These are phyloP conservation scores for Termitomyces sp. DNA, from an alignment of 768 basidiomycete species.

Conservation along the genomic window DNA sequence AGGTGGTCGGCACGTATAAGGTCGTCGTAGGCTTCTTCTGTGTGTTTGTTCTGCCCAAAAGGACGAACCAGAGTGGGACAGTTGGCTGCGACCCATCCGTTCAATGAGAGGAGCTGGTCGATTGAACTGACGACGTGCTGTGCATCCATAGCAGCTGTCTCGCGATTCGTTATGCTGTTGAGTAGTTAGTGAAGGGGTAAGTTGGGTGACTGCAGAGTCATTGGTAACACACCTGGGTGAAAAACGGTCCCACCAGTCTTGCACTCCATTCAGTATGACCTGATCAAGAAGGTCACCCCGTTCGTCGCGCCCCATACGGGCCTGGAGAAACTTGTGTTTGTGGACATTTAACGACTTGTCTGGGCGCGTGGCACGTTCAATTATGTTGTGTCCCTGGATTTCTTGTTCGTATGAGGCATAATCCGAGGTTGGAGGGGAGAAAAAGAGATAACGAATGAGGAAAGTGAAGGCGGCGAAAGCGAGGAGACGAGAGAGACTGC, in stretches of 20 bases:
- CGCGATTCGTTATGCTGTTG: conserved; percentile 66
- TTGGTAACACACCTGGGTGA: conserved; percentile 72
- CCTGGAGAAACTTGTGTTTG: conserved; percentile 82
- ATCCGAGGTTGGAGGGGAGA: conserved; percentile 28
- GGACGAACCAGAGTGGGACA: conserved; percentile 94
- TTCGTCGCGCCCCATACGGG: conserved; percentile 82
- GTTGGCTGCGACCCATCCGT: conserved; percentile 96
- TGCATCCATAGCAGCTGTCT: conserved; percentile 84
- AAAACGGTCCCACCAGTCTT: conserved; percentile 90
- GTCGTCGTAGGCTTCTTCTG: conserved; percentile 84
- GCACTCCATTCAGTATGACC: conserved; percentile 68
- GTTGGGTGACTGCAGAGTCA: neutral
- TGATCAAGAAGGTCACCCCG: conserved; percentile 73
- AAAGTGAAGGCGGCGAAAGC: conserved; percentile 26
- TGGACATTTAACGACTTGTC: conserved; percentile 88
- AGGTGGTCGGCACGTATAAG: conserved; percentile 77
- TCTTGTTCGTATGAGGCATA: conserved; percentile 33
- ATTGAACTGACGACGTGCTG: conserved; percentile 87
- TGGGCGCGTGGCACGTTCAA: conserved; percentile 46
- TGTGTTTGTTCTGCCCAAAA: conserved; percentile 79
- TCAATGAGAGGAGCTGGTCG: conserved; percentile 90
- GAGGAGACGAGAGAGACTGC: conserved; percentile 40
- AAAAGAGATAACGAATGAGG: conserved; percentile 29
- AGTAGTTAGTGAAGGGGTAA: neutral
- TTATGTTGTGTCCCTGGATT: conserved; percentile 46